Percentiles rank a stretch among this genome's conserved stretches.
phyloP scores from a whole-genome alignment of 179 eudicot species.

The Silene vulgaris region DNA sequence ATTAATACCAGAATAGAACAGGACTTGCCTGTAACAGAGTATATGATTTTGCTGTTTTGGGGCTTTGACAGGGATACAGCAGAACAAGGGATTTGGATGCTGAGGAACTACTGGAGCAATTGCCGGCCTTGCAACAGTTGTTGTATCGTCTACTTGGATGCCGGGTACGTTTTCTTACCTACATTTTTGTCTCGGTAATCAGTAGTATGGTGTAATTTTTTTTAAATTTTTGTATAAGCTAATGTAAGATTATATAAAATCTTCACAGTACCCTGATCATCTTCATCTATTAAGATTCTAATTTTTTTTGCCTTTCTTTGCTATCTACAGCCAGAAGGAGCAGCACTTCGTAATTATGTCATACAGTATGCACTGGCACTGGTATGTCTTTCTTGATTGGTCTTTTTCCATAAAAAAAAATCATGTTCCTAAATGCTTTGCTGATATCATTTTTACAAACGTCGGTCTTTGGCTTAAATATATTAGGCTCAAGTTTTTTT shows the following conservation, averaged over 20 bases:
- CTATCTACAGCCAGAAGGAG: slow-evolving; percentile 85
- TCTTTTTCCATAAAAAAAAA: neutral
- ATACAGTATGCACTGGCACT: slow-evolving; percentile 89
- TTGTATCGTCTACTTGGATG: slow-evolving; percentile 83
- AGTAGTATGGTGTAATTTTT: neutral
- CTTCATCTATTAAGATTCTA: neutral
- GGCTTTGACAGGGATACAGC: slow-evolving; percentile 47
- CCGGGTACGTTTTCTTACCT: slow-evolving; percentile 43
- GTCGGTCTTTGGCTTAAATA: neutral
- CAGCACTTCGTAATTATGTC: slow-evolving; percentile 59
- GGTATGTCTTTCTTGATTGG: slow-evolving; percentile 40
- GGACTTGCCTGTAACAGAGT: neutral
- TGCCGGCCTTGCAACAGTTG: slow-evolving; percentile 86
- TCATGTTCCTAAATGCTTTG: neutral
- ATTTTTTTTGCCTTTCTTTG: slow-evolving; percentile 13
- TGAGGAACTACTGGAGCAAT: slow-evolving; percentile 71
- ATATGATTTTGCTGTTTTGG: neutral
- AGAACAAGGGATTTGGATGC: slow-evolving; percentile 51
- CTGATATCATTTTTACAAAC: neutral
- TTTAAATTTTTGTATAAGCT: neutral
- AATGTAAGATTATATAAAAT: neutral
- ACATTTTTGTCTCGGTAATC: neutral
- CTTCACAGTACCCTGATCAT: neutral
- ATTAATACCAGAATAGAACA: neutral
- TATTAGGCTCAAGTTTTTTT: neutral